Evolutionary conservation across 192 early-diverging fungal genomes (phyloP).

Genomic region (Geranomyces variabilis): DNA sequence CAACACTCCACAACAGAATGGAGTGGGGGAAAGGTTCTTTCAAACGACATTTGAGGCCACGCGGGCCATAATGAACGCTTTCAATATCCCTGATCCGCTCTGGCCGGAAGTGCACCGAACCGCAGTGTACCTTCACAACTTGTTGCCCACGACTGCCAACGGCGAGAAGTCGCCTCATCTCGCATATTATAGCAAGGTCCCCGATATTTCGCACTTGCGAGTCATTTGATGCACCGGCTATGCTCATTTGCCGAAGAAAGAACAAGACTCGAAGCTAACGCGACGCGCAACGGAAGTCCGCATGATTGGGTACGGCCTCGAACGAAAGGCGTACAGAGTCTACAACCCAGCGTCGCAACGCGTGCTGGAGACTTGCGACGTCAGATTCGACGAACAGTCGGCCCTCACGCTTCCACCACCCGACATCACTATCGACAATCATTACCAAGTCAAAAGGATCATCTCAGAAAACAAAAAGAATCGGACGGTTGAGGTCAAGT

Average conservation of each 20-base stretch:
- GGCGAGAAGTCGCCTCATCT: not conserved
- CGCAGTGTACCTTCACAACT: slow-evolving; percentile 6
- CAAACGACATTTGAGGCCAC: not conserved
- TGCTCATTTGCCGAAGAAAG: not conserved
- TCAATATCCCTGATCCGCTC: not conserved
- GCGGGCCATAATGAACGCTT: slow-evolving; percentile 3
- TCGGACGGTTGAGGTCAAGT: not conserved
- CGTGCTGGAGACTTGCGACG: not conserved
- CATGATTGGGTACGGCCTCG: not conserved
- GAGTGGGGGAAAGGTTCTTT: slow-evolving; percentile 9
- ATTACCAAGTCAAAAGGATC: too few species aligned
- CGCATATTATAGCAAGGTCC: not conserved
- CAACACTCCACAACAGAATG: slow-evolving; percentile 28
- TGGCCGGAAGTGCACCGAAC: not conserved
- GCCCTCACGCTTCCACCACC: not conserved
- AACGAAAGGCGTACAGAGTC: not conserved
- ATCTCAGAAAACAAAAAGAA: not conserved
- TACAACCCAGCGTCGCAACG: not conserved
- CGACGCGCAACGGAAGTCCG: not conserved
- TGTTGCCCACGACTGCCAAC: not conserved
- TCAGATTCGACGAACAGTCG: not conserved
- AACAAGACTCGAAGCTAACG: not conserved
- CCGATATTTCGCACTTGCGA: slow-evolving; percentile 7
- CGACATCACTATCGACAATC: too few species aligned
- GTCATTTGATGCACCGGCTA: slow-evolving; percentile 13